These are phyloP conservation scores for Aphanoascus verrucosus DNA, from an alignment of 2,329 filamentous ascomycete genomes.

Conservation along the genomic window DNA sequence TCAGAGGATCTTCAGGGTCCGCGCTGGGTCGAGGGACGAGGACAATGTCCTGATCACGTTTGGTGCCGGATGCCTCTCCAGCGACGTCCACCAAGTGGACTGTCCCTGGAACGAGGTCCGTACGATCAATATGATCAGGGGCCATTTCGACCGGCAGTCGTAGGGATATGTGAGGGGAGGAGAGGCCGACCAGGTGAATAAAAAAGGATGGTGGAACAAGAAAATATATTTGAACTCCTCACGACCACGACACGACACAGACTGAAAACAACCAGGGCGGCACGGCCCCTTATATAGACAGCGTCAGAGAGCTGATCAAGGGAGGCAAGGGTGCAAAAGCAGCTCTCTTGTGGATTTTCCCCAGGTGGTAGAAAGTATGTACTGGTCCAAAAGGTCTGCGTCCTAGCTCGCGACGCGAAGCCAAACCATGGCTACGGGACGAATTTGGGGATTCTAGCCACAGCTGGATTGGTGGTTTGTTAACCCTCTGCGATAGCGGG, in stretches of 20 bases:
- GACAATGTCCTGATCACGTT: slow-evolving; percentile 12
- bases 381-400: not conserved
- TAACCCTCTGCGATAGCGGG: not conserved
- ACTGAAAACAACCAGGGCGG: not conserved
- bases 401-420: not conserved
- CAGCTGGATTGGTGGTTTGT: not conserved
- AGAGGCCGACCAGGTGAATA: not conserved
- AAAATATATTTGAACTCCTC: not conserved
- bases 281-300: not conserved
- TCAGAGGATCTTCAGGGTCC: slow-evolving; percentile 34
- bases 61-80: slow-evolving; percentile 3
- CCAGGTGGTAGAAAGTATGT: not conserved
- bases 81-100: slow-evolving; percentile 16
- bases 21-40: slow-evolving; percentile 21
- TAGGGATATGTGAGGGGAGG: not conserved
- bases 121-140: not conserved
- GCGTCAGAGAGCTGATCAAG: not conserved
- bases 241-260: too few relatives aligned
- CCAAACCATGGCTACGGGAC: not conserved
- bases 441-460: not conserved
- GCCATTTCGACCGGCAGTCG: slow-evolving; percentile 3
- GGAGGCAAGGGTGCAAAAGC: not conserved
- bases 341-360: not conserved
- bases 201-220: not conserved
- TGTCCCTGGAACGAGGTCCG: slow-evolving; percentile 16